Conservation (phyloP, 345 rosid genomes). For the Salix dunnii region DNA sequence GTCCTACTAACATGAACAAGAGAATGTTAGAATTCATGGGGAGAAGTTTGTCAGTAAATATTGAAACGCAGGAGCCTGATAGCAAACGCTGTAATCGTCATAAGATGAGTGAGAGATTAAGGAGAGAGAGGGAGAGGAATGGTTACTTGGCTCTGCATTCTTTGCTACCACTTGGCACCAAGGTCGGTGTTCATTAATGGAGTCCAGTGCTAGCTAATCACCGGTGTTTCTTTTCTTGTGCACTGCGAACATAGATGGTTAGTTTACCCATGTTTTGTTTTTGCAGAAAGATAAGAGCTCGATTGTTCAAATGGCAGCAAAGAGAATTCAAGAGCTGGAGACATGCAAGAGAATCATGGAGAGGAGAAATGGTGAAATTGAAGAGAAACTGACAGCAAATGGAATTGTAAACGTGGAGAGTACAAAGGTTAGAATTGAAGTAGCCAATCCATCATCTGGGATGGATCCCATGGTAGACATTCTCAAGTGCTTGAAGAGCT, state of each 20-base stretch:
- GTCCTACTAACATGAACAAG: constrained; percentile 40
- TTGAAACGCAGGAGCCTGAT: constrained; percentile 20
- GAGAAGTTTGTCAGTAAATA: constrained; percentile 27
- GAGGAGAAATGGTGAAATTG: constrained; percentile 32
- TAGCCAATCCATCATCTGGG: constrained; percentile 49
- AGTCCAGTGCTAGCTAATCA: neutral
- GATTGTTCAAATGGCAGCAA: constrained; percentile 39
- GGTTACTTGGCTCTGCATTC: constrained; percentile 53
- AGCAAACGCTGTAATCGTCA: constrained; percentile 40
- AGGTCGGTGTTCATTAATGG: constrained; percentile 37
- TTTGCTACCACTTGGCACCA: constrained; percentile 51
- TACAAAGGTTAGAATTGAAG: constrained; percentile 36
- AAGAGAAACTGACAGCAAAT: constrained; percentile 13
- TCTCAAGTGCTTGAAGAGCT: constrained; percentile 44
- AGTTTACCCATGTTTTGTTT: neutral
- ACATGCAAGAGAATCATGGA: constrained; percentile 37
- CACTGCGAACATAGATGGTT: neutral
- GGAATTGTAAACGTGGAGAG: constrained; percentile 10
- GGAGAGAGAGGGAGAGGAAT: constrained; percentile 62
- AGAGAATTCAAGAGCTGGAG: constrained; percentile 41
- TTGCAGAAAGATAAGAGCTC: constrained; percentile 61
- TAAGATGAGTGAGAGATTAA: constrained; percentile 62
- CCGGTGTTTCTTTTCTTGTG: neutral
- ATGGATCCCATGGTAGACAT: constrained; percentile 54
- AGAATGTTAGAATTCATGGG: constrained; percentile 48